A percentile compares a stretch with the other conserved stretches of the same genome.
phyloP scores from a whole-genome alignment of 192 early-diverging fungal genomes.

The Jimgerdemannia lactiflua region DNA sequence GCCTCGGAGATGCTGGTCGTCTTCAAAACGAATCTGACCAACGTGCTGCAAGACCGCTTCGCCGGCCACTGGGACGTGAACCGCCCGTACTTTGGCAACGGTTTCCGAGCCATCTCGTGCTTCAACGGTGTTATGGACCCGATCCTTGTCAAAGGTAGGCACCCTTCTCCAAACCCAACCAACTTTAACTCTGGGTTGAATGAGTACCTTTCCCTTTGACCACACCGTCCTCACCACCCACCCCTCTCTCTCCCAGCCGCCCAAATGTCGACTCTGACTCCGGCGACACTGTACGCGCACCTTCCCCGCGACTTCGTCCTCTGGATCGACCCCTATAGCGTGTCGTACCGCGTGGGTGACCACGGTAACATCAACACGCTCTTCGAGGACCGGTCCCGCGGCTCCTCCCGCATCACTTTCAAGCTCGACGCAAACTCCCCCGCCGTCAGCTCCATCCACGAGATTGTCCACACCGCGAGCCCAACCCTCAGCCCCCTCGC shows the following conservation, averaged over 20 bases:
- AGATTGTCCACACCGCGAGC: not conserved
- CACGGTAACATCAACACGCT: conserved; percentile 64
- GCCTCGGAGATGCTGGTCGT: conserved; percentile 6
- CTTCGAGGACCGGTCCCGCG: conserved; percentile 55
- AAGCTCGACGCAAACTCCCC: not conserved
- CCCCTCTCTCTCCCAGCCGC: conserved; percentile 37
- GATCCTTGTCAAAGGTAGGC: conserved; percentile 48
- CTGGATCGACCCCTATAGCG: conserved; percentile 74
- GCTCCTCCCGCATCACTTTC: conserved; percentile 5
- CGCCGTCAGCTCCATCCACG: not conserved
- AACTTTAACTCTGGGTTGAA: too few species aligned
- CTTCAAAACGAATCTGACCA: conserved; percentile 48
- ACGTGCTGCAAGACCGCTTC: conserved; percentile 56
- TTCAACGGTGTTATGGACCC: conserved; percentile 68
- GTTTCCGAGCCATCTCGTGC: conserved; percentile 72
- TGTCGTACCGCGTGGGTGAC: conserved; percentile 71
- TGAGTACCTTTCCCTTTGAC: too few species aligned
- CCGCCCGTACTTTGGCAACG: conserved; percentile 65
- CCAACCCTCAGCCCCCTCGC: not conserved
- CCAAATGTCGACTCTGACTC: conserved; percentile 35
- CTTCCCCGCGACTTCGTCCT: conserved; percentile 68
- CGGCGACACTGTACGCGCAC: conserved; percentile 46
- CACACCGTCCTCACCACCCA: not conserved
- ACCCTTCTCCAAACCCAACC: too few species aligned
- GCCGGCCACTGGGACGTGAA: conserved; percentile 70